Evolutionary conservation across 768 basidiomycete genomes (phyloP).

Genomic region (Trametes cubensis): DNA sequence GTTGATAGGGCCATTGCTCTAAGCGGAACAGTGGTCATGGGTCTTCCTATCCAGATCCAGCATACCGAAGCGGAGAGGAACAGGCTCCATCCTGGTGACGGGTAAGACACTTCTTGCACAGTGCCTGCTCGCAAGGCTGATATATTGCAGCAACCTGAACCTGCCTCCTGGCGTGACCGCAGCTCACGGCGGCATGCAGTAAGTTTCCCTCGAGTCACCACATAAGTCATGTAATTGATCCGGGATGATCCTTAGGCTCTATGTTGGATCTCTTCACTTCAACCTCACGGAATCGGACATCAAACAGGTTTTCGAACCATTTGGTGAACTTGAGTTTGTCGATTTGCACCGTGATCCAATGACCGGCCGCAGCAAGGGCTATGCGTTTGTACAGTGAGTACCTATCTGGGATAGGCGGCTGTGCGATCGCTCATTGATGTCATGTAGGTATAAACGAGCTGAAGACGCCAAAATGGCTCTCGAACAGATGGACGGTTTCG

Average conservation of each 20-base stretch:
- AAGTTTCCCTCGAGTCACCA: conserved; percentile 35
- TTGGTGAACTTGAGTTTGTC: conserved; percentile 97
- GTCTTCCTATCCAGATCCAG: conserved; percentile 95
- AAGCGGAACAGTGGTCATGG: conserved; percentile 96
- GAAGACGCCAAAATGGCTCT: conserved; percentile 96
- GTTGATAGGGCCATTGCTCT: conserved; percentile 90
- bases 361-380: conserved; percentile 96
- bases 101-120: conserved; percentile 48
- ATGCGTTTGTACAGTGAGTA: conserved; percentile 93
- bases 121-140: neutral
- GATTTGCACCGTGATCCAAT: conserved; percentile 95
- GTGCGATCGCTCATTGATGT: neutral
- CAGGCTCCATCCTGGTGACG: conserved; percentile 84
- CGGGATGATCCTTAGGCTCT: conserved; percentile 61
- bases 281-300: conserved; percentile 97
- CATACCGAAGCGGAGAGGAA: conserved; percentile 97
- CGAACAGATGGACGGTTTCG: conserved; percentile 99
- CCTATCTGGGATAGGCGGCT: neutral
- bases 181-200: conserved; percentile 82
- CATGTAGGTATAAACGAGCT: conserved; percentile 78
- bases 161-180: conserved; percentile 84
- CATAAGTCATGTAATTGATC: neutral
- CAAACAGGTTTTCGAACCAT: conserved; percentile 98
- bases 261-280: conserved; percentile 96
- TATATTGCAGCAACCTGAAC: conserved; percentile 59